A percentile compares a stretch with the other conserved stretches of the same genome.
Evolutionary conservation across 1,139 yeast genomes (phyloP).

Genomic region (Hansenula sp.): DNA sequence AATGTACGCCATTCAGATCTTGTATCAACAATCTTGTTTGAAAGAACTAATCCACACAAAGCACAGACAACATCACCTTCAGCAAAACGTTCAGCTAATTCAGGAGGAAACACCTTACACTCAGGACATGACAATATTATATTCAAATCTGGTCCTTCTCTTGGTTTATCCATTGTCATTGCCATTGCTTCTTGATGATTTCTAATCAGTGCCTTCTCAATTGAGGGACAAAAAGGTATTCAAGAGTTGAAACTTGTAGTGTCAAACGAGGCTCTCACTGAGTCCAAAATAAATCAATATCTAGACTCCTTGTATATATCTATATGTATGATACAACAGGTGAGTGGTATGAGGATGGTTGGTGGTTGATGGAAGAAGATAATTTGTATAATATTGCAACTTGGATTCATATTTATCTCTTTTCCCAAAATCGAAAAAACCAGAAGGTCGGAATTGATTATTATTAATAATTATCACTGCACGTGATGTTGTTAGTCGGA

Average conservation of each 20-base stretch:
- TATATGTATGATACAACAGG: not conserved
- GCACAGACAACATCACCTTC: constrained; percentile 99
- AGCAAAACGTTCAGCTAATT: constrained; percentile 87
- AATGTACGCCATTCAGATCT: constrained; percentile 99
- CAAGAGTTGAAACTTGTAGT: no score
- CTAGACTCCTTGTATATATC: not conserved
- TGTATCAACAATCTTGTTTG: constrained; percentile 91
- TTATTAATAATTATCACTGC: no score
- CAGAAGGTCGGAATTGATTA: not conserved
- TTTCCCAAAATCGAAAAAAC: not conserved
- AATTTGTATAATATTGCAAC: not conserved
- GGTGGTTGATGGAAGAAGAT: not conserved
- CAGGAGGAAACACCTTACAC: constrained; percentile 94
- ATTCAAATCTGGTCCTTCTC: constrained; percentile 69
- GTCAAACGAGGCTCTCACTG: no score
- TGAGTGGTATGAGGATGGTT: not conserved
- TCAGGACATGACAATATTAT: constrained; percentile 93
- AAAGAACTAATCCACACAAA: constrained; percentile 88
- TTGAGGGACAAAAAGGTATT: no score
- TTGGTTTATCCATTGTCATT: constrained; percentile 12
- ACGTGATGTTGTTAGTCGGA: not conserved
- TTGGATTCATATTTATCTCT: not conserved
- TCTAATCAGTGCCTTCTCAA: not conserved
- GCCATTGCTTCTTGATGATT: constrained; percentile 4
- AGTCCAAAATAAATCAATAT: constrained; percentile 3